Evolutionary conservation across 306 rosid genomes (phyloP).

Genomic region (Mimosa pudica): DNA sequence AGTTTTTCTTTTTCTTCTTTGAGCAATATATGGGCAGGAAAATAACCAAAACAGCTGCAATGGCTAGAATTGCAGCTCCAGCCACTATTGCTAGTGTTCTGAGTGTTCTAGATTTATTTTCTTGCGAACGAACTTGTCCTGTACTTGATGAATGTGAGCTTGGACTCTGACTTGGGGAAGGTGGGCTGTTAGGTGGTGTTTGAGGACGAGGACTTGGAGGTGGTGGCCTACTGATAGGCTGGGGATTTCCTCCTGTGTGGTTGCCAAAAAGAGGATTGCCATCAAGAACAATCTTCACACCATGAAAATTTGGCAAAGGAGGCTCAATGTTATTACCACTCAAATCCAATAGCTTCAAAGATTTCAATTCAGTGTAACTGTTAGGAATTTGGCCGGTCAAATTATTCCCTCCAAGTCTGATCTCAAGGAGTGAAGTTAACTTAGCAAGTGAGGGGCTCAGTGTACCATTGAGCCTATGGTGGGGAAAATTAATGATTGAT

Average conservation of each 20-base stretch:
- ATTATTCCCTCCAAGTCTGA: conserved; percentile 55
- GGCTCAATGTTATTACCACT: conserved; percentile 64
- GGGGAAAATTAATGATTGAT: conserved; percentile 60
- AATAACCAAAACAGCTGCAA: conserved; percentile 37
- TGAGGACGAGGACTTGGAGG: conserved; percentile 33
- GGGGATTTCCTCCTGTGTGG: conserved; percentile 39
- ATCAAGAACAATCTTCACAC: conserved; percentile 43
- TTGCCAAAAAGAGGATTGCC: conserved; percentile 65
- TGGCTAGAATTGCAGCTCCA: conserved; percentile 37
- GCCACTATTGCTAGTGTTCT: conserved; percentile 34
- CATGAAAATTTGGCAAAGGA: conserved; percentile 64
- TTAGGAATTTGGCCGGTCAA: conserved; percentile 55
- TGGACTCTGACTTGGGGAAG: conserved; percentile 30
- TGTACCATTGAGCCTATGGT: conserved; percentile 54
- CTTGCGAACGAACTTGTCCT: conserved; percentile 31
- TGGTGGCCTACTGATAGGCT: conserved; percentile 44
- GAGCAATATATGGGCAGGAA: conserved; percentile 42
- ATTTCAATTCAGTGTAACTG: conserved; percentile 51
- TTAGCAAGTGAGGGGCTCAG: conserved; percentile 68
- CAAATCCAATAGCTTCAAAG: conserved; percentile 65
- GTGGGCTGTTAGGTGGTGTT: conserved; percentile 37
- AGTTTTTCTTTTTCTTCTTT: conserved; percentile 42
- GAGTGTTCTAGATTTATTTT: conserved; percentile 31
- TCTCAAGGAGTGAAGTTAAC: conserved; percentile 55
- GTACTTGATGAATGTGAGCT: conserved; percentile 33